Evolutionary conservation across 2,329 filamentous ascomycete species (phyloP).

Genomic region (Dothideomycetidae sp.): DNA sequence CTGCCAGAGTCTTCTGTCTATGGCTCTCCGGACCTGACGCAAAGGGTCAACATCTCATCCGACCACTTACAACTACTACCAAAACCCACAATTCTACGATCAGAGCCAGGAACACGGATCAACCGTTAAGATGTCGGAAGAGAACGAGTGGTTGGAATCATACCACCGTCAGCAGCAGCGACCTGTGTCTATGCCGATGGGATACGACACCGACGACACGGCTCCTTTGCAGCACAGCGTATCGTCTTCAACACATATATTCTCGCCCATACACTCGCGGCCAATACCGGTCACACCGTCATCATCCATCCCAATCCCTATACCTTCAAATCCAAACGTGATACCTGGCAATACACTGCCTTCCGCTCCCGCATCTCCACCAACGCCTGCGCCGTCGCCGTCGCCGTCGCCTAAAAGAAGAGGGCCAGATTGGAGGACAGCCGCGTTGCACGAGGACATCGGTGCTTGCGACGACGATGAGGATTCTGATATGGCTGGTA

Average conservation of each 20-base stretch:
- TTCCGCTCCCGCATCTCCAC: constrained; percentile 50
- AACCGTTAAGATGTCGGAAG: constrained; percentile 12
- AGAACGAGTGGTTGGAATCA: constrained; percentile 11
- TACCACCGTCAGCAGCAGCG: constrained; percentile 11
- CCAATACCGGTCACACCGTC: constrained; percentile 14
- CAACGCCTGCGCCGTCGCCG: constrained; percentile 49
- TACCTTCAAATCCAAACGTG: constrained; percentile 29
- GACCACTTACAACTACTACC: constrained; percentile 1
- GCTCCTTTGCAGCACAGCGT: constrained; percentile 8
- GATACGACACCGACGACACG: constrained; percentile 10
- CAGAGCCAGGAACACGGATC: too few species aligned
- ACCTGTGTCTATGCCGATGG: constrained; percentile 12
- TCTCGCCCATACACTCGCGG: constrained; percentile 7
- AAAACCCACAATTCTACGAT: neutral
- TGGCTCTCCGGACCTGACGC: constrained; percentile 2
- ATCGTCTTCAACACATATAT: constrained; percentile 6
- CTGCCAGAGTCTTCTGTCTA: neutral
- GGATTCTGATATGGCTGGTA: constrained; percentile 16
- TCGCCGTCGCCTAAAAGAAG: constrained; percentile 50
- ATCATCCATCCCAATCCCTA: constrained; percentile 32
- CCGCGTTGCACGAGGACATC: constrained; percentile 67
- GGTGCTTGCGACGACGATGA: constrained; percentile 33
- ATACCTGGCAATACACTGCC: constrained; percentile 48
- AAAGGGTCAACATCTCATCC: too few species aligned
- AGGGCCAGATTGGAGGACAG: constrained; percentile 60